Base-by-base conservation (phyloP, 139 green algal species). In the Picochlorum sp. region DNA sequence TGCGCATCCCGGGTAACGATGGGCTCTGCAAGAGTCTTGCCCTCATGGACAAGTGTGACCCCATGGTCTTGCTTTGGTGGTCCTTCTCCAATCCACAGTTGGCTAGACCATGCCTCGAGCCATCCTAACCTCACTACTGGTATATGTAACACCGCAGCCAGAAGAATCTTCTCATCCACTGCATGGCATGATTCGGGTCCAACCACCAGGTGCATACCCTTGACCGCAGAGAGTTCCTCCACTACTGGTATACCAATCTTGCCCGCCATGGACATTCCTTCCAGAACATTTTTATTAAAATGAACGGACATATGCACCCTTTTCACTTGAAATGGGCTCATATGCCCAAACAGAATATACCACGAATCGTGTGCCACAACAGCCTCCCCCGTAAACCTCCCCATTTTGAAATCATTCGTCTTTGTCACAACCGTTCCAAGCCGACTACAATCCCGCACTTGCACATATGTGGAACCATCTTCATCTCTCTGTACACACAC, bases 161-260 rank as follows among this genome's bases (percentile, higher is more conserved):
- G n/a, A 54, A 54, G 47, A 23, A 54, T 54, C 47, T 20, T 54
- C 47, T 21, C 47, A 54, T 54, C 47, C 47, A 54, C 8, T 54
- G 18, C 8, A 7, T 54, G 47, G 6, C n/a, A 26, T 21, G 16
- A 7, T 8, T 20, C 47, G n/a, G 18, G n/a, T 24, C 16, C n/a
- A 8, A 54, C 18, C 47, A 54, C 47, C 16, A 21, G 8, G 15
- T 54, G 16, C n/a, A 26, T 54, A 54, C 47, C 47, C 7, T 54
- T 54, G 18, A 26, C 47, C 47, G n/a, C 47, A 9, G 18, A 14
- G 6, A 21, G n/a, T 9, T 54, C 47, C 47, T 21, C 16, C 47
- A 54, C 47, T 1, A 26, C 47, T 54, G n/a, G 16, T 9, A 20
- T 21, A 54, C 34, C 34, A 41, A 7, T 6, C 34, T 41, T 41